Evolutionary conservation across 1,284 basidiomycete genomes (phyloP), one percentile per base, ranked within the genome.

Genomic region (Leccinum griseonigrum): DNA sequence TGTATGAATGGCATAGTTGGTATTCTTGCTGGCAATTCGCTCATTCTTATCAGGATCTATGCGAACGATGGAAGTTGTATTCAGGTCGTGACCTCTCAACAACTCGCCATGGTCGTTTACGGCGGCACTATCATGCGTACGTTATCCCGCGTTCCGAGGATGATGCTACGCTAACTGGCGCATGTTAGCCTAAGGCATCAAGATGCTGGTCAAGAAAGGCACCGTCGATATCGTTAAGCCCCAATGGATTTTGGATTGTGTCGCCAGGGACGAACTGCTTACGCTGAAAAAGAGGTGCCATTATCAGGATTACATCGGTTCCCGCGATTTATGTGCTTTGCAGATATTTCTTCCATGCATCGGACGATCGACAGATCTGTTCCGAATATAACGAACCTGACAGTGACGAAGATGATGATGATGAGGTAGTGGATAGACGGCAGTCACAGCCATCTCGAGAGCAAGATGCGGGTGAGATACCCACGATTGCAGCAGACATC

Each of bases 181-280:
- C n/a, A 46, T 16, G 82, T 84, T 58, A 91, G 88, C 88, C 1
- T 88, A 87, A 65, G 85, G 90, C 68, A 75, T 91, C 60, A 84
- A 86, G 74, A 72, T 83, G 69, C 79, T 84, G 68, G 88, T 85
- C 60, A 78, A 89, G 64, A 90, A 89, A 69, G 85, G 79, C 6
- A 76, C 77, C 1, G 76, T 85, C 61, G 90, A 93, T 69, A 83
- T 96, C 56, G 77, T 97, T 61, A 86, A 82, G 59, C 92, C 95
- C 0, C 77, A 83, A 32, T 97, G 94, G 94, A 80, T 97, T 56
- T 72, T 81, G 52, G 91, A 94, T 68, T 94, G 87, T n/a, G 81
- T 95, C 53, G 77, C 81, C 3, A 77, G 79, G 32, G 81, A 80
- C 14, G 75, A 82, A 60, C 75, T 80, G 14, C 71, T 87, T 16